Evolutionary conservation across 2,329 filamentous ascomycete genomes (phyloP).

Genomic region (Zymoseptoria ardabiliae): DNA sequence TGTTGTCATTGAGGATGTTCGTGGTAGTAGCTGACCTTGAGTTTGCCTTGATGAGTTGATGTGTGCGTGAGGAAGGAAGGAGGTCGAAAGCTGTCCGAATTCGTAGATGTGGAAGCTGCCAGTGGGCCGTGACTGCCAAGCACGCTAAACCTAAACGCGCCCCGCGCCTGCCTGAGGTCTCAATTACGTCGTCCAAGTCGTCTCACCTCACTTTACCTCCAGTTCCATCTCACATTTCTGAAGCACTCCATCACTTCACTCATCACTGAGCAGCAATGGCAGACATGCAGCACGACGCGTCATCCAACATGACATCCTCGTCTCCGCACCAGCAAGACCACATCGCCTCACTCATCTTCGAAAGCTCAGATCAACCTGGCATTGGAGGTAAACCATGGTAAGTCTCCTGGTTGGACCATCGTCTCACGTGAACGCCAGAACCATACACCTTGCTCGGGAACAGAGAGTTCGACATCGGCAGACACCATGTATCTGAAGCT

Average conservation of each 20-base stretch:
- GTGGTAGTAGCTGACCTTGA: conserved; percentile 3
- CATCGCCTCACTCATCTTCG: conserved; percentile 5
- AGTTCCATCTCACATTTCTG: neutral
- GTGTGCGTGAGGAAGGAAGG: conserved; percentile 13
- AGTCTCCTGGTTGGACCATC: neutral
- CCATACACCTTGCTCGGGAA: conserved; percentile 5
- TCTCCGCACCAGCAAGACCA: neutral
- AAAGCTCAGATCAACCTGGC: conserved; percentile 6
- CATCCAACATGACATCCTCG: conserved; percentile 17
- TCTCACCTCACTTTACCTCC: neutral
- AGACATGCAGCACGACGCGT: neutral
- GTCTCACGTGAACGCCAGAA: neutral
- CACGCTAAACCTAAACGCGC: too few relatives aligned
- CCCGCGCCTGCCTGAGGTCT: too few relatives aligned
- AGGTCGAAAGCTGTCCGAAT: neutral
- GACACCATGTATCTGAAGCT: conserved; percentile 17
- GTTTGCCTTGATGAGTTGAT: conserved; percentile 16
- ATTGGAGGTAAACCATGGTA: conserved; percentile 1
- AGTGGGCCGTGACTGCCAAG: too few relatives aligned
- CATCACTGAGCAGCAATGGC: neutral
- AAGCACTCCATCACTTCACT: neutral
- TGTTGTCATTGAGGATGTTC: neutral
- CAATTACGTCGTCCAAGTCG: too few relatives aligned
- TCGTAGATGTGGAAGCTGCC: neutral
- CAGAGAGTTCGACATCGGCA: conserved; percentile 26